Evolutionary conservation across 345 rosid genomes (phyloP).

Genomic region (Citrus australasica): DNA sequence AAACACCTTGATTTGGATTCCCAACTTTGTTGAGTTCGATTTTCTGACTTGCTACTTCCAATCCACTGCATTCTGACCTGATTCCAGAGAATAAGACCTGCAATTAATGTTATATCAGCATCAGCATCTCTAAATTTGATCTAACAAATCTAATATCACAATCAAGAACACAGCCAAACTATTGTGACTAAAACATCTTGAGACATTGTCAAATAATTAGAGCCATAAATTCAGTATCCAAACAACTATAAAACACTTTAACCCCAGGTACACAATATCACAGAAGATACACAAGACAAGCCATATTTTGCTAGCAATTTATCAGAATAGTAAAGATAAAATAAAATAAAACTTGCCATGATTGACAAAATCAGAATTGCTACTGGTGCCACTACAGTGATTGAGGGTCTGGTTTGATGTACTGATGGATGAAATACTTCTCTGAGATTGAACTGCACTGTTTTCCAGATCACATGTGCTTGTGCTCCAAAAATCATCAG

Average conservation of each 20-base stretch:
- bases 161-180: background rate
- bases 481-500: slow-evolving; percentile 66
- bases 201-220: background rate
- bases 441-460: slow-evolving; percentile 41
- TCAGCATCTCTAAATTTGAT: background rate
- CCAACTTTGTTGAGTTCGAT: slow-evolving; percentile 26
- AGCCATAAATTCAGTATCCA: background rate
- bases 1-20: slow-evolving; percentile 42
- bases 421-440: slow-evolving; percentile 50
- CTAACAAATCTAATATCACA: background rate
- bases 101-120: slow-evolving; percentile 4
- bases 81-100: slow-evolving; percentile 65
- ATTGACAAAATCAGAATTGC: slow-evolving; percentile 41
- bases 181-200: background rate
- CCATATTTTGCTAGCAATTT: background rate
- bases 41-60: slow-evolving; percentile 32
- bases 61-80: slow-evolving; percentile 64
- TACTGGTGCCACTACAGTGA: slow-evolving; percentile 14
- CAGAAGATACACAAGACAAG: background rate
- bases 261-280: background rate
- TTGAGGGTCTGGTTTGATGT: slow-evolving; percentile 28
- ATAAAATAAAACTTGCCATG: slow-evolving; percentile 28
- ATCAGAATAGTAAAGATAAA: background rate
- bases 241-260: background rate
- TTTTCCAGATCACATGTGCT: slow-evolving; percentile 62